These are phyloP conservation scores for Trichosporon sp. DNA, from an alignment of 1,284 basidiomycete genomes.

Conservation along the genomic window DNA sequence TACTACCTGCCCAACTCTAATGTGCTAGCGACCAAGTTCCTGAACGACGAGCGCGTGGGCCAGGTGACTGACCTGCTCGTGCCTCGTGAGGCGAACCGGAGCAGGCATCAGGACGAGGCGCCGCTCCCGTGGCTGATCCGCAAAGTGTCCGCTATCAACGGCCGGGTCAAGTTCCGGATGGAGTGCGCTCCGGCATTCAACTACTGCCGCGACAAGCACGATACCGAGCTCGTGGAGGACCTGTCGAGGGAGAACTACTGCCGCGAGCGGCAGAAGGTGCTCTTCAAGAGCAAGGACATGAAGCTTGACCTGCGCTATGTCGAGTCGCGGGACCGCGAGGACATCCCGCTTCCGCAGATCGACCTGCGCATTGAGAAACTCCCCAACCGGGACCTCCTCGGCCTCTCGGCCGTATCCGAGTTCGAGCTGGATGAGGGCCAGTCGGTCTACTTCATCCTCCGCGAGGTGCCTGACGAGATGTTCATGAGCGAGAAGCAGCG, in stretches of 20 bases:
- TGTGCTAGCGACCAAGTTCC: slow-evolving; percentile 79
- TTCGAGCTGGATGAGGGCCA: slow-evolving; percentile 73
- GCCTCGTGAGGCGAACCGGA: slow-evolving; percentile 37
- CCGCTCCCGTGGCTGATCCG: slow-evolving; percentile 77
- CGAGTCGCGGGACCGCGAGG: slow-evolving; percentile 35
- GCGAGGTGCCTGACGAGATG: slow-evolving; percentile 49
- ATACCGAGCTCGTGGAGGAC: slow-evolving; percentile 54
- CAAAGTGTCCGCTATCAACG: slow-evolving; percentile 77
- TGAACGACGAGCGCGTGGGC: slow-evolving; percentile 73
- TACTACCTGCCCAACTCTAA: slow-evolving; percentile 83
- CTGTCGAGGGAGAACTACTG: slow-evolving; percentile 46
- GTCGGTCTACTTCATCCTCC: slow-evolving; percentile 72
- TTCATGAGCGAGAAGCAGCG: background rate
- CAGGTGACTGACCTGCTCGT: slow-evolving; percentile 59
- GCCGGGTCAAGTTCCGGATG: slow-evolving; percentile 65
- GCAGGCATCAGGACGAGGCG: slow-evolving; percentile 26
- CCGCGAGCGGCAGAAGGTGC: slow-evolving; percentile 57
- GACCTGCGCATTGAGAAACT: slow-evolving; percentile 53
- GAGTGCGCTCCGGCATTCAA: slow-evolving; percentile 92
- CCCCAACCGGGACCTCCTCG: slow-evolving; percentile 34
- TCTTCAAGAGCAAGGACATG: slow-evolving; percentile 62
- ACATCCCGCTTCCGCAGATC: slow-evolving; percentile 52
- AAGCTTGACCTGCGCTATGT: slow-evolving; percentile 71
- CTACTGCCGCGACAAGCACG: slow-evolving; percentile 72
- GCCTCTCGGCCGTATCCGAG: slow-evolving; percentile 32